Percentiles rank a stretch among this genome's conserved stretches.
phyloP scores from a whole-genome alignment of 164 flowering plant genomes.

The Berberis thunbergii region DNA sequence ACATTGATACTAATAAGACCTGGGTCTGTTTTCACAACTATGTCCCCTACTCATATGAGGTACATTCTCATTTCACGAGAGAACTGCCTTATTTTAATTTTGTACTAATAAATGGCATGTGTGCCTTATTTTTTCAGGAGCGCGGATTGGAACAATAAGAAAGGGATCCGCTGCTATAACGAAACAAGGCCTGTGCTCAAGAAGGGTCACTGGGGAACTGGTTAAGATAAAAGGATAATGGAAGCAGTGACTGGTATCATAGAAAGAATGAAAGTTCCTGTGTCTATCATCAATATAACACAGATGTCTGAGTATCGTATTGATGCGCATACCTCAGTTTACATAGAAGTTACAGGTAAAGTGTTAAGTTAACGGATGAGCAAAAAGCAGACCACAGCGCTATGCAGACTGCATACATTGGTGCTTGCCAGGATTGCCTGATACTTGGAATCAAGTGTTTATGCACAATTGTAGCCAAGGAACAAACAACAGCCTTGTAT shows the following conservation, averaged over 20 bases:
- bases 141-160: conserved; percentile 56
- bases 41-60: conserved; percentile 87
- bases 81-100: too few relatives aligned
- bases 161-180: conserved; percentile 74
- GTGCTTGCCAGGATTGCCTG: conserved; percentile 46
- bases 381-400: conserved; percentile 52
- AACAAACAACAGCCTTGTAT: neutral
- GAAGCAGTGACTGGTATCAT: conserved; percentile 36
- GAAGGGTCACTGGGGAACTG: conserved; percentile 67
- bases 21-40: conserved; percentile 75
- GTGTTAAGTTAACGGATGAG: conserved; percentile 56
- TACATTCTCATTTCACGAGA: conserved; percentile 13
- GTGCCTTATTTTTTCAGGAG: conserved; percentile 35
- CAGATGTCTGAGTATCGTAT: conserved; percentile 75
- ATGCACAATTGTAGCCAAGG: conserved; percentile 40
- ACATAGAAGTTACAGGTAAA: conserved; percentile 62
- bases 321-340: conserved; percentile 79
- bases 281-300: conserved; percentile 66
- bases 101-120: too few relatives aligned
- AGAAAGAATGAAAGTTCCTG: conserved; percentile 64
- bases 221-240: conserved; percentile 68
- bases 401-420: conserved; percentile 92
- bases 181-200: conserved; percentile 68
- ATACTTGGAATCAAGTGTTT: conserved; percentile 24
- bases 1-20: conserved; percentile 56